Base-by-base conservation (phyloP, 2,329 filamentous ascomycete species). In the Colletotrichum viniferum region DNA sequence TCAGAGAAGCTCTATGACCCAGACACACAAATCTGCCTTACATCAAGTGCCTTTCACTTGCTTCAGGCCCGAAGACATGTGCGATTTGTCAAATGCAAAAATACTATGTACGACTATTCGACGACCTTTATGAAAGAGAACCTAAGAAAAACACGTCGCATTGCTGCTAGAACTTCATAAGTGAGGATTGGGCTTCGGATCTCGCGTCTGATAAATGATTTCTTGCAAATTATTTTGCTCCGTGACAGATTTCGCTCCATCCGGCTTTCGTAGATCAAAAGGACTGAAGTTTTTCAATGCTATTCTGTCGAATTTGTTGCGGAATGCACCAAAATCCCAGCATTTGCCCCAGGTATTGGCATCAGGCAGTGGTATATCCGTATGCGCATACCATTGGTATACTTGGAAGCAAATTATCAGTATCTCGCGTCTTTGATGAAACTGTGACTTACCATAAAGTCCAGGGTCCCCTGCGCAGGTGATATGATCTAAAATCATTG, bases 191-290 rank as follows among this genome's bases (percentile, higher is more conserved):
- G 55, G 55, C 55, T 58, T 26, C 24, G 48, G n/a, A 4, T 48
- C 18, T 5, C n/a, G 48, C 4, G 43, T 69, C 12, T 34, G 21
- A 60, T 71, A 71, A n/a, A 71, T 71, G 13, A 71, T 18, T 48
- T 71, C 69, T 34, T 71, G 69, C 10, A 71, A 26, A 34, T 71
- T 71, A 52, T 71, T 71, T 13, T 66, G 69, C 69, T 71, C 69
- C 13, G 14, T 66, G 16, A 71, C 69, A 1, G 61, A 60, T 14
- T 71, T 71, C 18, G 18, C 61, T 6, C 69, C 61, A 24, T 26
- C 48, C 24, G 69, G 69, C 48, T 71, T 71, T 7, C 21, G n/a
- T 34, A 71, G 24, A 10, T 66, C 9, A 48, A 66, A 32, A 26
- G 69, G 69, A n/a, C 38, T 66, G 14, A 71, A 38, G 32, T 71